These are phyloP conservation scores for Rhizopus sp. DNA, from an alignment of 371 early-diverging fungal genomes.

Conservation along the genomic window DNA sequence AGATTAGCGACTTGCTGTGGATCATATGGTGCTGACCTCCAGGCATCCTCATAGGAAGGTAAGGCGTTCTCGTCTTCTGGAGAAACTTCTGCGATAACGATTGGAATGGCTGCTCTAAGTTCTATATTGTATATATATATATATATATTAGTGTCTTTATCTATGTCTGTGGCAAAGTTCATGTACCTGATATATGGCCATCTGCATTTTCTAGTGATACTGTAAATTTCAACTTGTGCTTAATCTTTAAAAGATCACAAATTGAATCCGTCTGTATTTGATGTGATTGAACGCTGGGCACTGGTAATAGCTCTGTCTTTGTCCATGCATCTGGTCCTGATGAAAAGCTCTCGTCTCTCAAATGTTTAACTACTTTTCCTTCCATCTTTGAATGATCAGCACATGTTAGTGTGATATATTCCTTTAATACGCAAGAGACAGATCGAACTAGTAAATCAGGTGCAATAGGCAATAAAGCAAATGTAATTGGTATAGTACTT, in stretches of 20 bases:
- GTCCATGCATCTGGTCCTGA: slow-evolving; percentile 25
- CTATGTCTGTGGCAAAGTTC: neutral
- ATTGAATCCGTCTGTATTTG: slow-evolving; percentile 32
- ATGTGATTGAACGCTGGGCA: slow-evolving; percentile 27
- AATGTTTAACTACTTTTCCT: slow-evolving; percentile 28
- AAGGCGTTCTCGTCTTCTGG: slow-evolving; percentile 43
- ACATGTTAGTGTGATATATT: slow-evolving; percentile 37
- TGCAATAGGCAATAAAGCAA: slow-evolving; percentile 41
- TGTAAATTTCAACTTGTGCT: slow-evolving; percentile 46
- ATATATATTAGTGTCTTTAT: neutral
- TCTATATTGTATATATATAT: no score
- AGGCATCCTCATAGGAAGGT: slow-evolving; percentile 54
- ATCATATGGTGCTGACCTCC: slow-evolving; percentile 49
- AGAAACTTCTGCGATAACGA: slow-evolving; percentile 37
- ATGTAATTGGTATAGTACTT: slow-evolving; percentile 41
- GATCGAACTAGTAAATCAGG: slow-evolving; percentile 33
- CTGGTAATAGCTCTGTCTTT: slow-evolving; percentile 30
- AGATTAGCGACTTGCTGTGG: slow-evolving; percentile 31
- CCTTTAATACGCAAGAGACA: slow-evolving; percentile 40
- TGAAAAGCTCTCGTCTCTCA: slow-evolving; percentile 37
- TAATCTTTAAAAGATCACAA: slow-evolving; percentile 43
- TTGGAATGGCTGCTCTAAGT: slow-evolving; percentile 46
- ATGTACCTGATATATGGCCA: slow-evolving; percentile 50
- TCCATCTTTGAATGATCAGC: slow-evolving; percentile 37
- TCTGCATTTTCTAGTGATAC: slow-evolving; percentile 48